Evolutionary conservation across 2,329 filamentous ascomycete species (phyloP).

Genomic region (Pseudocercospora macadamiae): DNA sequence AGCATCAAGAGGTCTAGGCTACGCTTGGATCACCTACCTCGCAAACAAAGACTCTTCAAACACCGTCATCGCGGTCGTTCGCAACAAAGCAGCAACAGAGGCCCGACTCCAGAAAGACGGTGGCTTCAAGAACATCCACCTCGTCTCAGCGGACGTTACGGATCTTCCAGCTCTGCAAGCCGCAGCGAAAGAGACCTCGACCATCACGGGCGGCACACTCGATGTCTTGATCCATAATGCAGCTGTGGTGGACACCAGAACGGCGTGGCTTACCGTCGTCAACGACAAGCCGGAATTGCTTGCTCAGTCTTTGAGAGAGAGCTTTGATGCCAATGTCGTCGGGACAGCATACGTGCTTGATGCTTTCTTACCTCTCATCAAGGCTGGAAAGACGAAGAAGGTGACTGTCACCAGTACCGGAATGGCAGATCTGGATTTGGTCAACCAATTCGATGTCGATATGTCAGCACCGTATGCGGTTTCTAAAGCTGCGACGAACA

Average conservation of each 20-base stretch:
- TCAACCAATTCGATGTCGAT: slow-evolving; percentile 24
- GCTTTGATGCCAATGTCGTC: slow-evolving; percentile 33
- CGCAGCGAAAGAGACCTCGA: slow-evolving; percentile 27
- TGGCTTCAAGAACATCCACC: slow-evolving; percentile 46
- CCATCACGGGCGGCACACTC: slow-evolving; percentile 31
- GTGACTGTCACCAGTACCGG: slow-evolving; percentile 33
- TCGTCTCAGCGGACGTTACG: slow-evolving; percentile 52
- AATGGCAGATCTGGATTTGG: slow-evolving; percentile 34
- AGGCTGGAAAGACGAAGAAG: slow-evolving; percentile 31
- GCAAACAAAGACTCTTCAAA: slow-evolving; percentile 34
- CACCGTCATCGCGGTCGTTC: slow-evolving; percentile 41
- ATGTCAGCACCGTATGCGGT: slow-evolving; percentile 30
- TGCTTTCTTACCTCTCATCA: slow-evolving; percentile 36
- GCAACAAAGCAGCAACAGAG: slow-evolving; percentile 32
- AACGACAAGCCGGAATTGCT: slow-evolving; percentile 24
- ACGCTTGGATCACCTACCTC: slow-evolving; percentile 37
- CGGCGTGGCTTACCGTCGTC: slow-evolving; percentile 24
- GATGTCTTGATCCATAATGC: slow-evolving; percentile 41
- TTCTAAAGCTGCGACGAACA: slow-evolving; percentile 35
- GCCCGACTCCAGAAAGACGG: slow-evolving; percentile 26
- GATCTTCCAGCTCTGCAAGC: slow-evolving; percentile 45
- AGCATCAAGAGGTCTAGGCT: slow-evolving; percentile 40
- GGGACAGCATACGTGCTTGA: slow-evolving; percentile 32
- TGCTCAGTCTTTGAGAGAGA: slow-evolving; percentile 22
- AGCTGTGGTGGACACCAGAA: slow-evolving; percentile 23